Percentiles rank a stretch among this genome's conserved stretches.
Evolutionary conservation across 768 basidiomycete genomes (phyloP).

Genomic region (Lactifluus piperatus): DNA sequence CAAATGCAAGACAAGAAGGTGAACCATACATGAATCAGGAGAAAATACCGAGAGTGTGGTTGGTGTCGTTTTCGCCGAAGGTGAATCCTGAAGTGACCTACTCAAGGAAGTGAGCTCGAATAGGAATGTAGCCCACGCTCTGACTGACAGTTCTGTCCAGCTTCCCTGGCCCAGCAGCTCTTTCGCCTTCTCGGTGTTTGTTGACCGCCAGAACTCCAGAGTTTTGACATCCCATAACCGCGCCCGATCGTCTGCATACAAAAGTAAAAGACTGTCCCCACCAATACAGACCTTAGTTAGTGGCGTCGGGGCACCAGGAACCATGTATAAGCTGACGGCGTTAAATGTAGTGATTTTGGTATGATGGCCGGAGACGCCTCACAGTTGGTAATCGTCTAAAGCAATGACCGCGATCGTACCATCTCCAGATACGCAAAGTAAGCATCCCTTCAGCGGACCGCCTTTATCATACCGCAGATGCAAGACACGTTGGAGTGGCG

Average conservation of each 20-base stretch:
- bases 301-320: conserved; percentile 73
- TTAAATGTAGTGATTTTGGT: neutral
- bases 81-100: conserved; percentile 3
- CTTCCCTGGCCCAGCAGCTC: conserved; percentile 63
- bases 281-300: conserved; percentile 55
- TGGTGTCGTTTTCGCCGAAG: neutral
- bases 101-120: neutral
- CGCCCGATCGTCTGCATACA: conserved; percentile 69
- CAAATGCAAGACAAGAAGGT: neutral
- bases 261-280: conserved; percentile 60
- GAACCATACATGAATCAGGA: conserved; percentile 23
- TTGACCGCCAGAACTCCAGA: conserved; percentile 79
- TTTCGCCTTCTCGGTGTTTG: conserved; percentile 63
- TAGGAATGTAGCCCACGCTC: neutral
- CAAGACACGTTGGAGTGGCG: conserved; percentile 51
- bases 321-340: conserved; percentile 53
- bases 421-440: conserved; percentile 64
- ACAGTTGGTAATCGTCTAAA: conserved; percentile 74
- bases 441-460: conserved; percentile 56
- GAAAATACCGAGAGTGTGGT: conserved; percentile 1
- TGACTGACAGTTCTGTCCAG: conserved; percentile 66
- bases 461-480: conserved; percentile 43
- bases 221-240: conserved; percentile 83
- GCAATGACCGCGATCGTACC: conserved; percentile 79
- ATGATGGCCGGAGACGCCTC: conserved; percentile 25